Base-by-base conservation (phyloP, 768 basidiomycete species). In the Phanerochaete sordida region DNA sequence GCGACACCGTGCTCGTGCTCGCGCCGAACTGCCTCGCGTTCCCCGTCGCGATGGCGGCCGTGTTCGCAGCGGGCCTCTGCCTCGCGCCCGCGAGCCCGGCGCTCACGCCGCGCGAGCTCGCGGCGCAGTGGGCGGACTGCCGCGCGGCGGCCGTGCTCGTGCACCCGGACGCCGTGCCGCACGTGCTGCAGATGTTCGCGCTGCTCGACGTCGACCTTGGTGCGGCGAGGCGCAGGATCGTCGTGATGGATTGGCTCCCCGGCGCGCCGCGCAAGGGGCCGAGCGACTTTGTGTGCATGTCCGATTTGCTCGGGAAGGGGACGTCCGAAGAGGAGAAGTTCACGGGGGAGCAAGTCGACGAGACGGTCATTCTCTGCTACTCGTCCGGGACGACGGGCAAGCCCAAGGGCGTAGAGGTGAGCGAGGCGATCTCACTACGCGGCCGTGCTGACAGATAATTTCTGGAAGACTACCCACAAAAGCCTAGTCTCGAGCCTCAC, bases 61-160 rank as follows among this genome's bases (percentile, higher is more conserved):
- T 72, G 68, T 76, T 87, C 45, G 87, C 91, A 0, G 88, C 86
- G 0, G 90, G 89, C 2, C 67, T 91, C 19, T 74, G 82, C 47
- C 81, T 83, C 51, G 88, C 91, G 0, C 83, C 90, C 13, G 88
- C 88, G 13, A 95, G 92, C 68, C 84, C 80, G 57, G 78, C 79
- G 0, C 93, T 90, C 66, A 88, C 84, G 3, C 70, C 84, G 2
- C 68, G 73, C 8, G 93, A 95, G 67, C 79, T 95, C 0, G 77
- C 76, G 0, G 84, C 84, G 70, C 93, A 95, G 68, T 86, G 90
- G 61, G 72, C 63, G 12, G 85, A 95, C 66, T 86, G 86, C 51
- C 73, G 79, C 2, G 87, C 93, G 0, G 77, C 78, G 48, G 64
- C 88, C 19, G 69, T 93, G 26, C 82, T 93, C 57, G 78, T 82